Conservation (phyloP, 176 grass and related monocot species). For the barley (Hordeum vulgare) region MorexV3_pseudomolecules_assembly NC_058520.1:573222538-573223037, state of each 20-base stretch:
- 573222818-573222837: too few relatives aligned
- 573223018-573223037: neutral
- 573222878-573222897: neutral
- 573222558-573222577: neutral
- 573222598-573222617: too few relatives aligned
- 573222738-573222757: too few relatives aligned
- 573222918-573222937: neutral
- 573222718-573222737: too few relatives aligned
- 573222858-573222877: too few relatives aligned
- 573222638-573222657: neutral
- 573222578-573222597: too few relatives aligned
- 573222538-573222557: neutral
- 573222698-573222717: too few relatives aligned
- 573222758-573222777: too few relatives aligned
- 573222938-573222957: neutral
- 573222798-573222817: too few relatives aligned
- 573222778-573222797: too few relatives aligned
- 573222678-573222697: too few relatives aligned
- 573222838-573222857: too few relatives aligned
- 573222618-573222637: neutral
- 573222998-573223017: neutral
- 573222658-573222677: neutral
- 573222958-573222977: neutral
- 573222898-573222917: neutral
- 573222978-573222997: neutral